Conservation (phyloP, 2,329 filamentous ascomycete species). For the Fusarium chlamydosporum region DNA sequence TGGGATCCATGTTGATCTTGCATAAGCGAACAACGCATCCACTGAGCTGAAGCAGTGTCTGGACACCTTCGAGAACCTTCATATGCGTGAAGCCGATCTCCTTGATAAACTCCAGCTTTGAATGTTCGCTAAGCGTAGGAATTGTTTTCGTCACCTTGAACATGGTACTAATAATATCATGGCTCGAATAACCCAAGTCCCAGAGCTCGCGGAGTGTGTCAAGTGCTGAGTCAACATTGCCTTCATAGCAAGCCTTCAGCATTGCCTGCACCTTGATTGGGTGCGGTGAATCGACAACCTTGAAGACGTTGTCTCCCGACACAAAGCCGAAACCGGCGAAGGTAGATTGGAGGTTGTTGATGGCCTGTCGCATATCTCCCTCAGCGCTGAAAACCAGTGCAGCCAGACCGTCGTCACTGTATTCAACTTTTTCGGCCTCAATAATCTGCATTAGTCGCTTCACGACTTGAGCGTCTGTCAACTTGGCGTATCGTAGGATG, state of each 20-base stretch:
- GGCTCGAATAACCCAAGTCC: constrained; percentile 95
- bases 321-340: constrained; percentile 95
- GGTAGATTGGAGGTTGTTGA: constrained; percentile 97
- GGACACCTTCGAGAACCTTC: constrained; percentile 98
- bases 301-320: constrained; percentile 98
- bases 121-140: constrained; percentile 89
- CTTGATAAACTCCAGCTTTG: constrained; percentile 97
- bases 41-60: constrained; percentile 93
- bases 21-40: constrained; percentile 92
- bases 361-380: constrained; percentile 98
- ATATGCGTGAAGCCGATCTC: constrained; percentile 99
- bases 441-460: constrained; percentile 93
- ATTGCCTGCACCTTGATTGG: constrained; percentile 99
- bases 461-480: constrained; percentile 93
- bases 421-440: constrained; percentile 89
- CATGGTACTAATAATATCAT: constrained; percentile 99
- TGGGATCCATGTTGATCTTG: constrained; percentile 96
- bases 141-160: constrained; percentile 98
- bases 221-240: constrained; percentile 88
- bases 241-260: constrained; percentile 96
- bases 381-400: constrained; percentile 98
- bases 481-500: constrained; percentile 90
- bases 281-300: constrained; percentile 95
- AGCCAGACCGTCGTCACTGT: constrained; percentile 92
- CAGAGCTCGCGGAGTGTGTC: constrained; percentile 91